Evolutionary conservation across 192 early-diverging fungal genomes (phyloP), one percentile per base, ranked within the genome.

Genomic region (Backusella luteola): DNA sequence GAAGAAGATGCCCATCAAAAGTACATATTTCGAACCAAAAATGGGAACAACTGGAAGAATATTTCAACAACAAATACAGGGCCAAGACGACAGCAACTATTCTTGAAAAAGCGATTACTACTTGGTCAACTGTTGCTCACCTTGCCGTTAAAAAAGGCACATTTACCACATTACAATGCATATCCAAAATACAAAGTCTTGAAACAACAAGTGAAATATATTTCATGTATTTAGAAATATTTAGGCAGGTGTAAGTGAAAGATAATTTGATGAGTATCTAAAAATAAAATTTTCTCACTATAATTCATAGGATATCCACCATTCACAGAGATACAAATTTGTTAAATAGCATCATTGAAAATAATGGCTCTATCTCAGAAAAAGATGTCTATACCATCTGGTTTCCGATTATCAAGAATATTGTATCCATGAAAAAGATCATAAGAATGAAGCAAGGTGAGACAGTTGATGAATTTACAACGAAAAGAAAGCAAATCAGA

Each of bases 401-500:
- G 68, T 26, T 69, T n/a, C 68, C 68, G 0, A 69, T 39, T 6
- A 69, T 69, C 21, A 69, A 69, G 68, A 69, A 26, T 0, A 14
- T 69, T 42, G 19, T 39, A 19, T 69, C 32, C 11, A 69, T 34
- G 9, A 34, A 34, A 39, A 69, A 69, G 68, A 69, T 39, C 12
- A 42, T 21, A n/a, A 69, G 68, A 69, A 69, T 69, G 36, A 69
- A 69, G 26, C 68, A 69, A 21, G 38, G 39, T 5, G 38, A 69
- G 21, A 69, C 68, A 0, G 2, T 69, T 4, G 44, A 69, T 23
- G 2, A 2, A n/a, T 69, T 7, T 23, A 69, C 68, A 15, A 35
- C 68, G 3, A 42, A 69, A 69, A 15, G 39, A 9, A 38, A 69
- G 26, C 19, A 67, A 26, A 12, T 29, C 0, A 11, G 32, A 6